Evolutionary conservation across 441 rosid genomes (phyloP).

Genomic region (Pelargonium fulgidum): DNA sequence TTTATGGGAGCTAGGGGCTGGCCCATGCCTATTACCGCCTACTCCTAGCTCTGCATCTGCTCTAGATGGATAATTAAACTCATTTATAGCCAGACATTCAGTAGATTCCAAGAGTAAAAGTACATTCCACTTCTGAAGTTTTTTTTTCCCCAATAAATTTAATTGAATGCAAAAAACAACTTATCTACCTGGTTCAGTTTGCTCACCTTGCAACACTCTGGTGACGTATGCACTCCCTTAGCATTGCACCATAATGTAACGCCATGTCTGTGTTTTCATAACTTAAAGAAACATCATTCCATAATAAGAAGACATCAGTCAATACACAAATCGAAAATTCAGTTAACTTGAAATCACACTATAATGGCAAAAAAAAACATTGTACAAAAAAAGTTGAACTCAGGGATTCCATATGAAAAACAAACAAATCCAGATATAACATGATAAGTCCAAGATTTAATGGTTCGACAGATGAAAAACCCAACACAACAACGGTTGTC

Average conservation of each 20-base stretch:
- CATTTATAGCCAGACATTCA: not conserved
- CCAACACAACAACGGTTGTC: not conserved
- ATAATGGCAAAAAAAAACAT: not conserved
- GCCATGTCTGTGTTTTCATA: slow-evolving; percentile 84
- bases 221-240: slow-evolving; percentile 95
- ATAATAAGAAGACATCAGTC: slow-evolving; percentile 21
- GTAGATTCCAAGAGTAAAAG: not conserved
- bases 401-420: not conserved
- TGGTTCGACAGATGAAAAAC: not conserved
- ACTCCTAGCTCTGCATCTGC: no score
- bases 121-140: not conserved
- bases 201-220: slow-evolving; percentile 85
- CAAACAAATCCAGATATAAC: not conserved
- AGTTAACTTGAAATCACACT: not conserved
- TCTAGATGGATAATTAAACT: no score
- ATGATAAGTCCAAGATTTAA: not conserved
- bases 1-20: no score
- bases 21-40: no score
- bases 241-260: slow-evolving; percentile 93
- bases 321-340: not conserved
- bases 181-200: slow-evolving; percentile 7
- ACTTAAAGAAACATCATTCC: slow-evolving; percentile 34
- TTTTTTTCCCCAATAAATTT: not conserved
- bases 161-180: not conserved
- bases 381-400: not conserved